phyloP scores from a whole-genome alignment of 2,329 filamentous ascomycete species.

The Immersiporthe knoxdaviesiana region DNA sequence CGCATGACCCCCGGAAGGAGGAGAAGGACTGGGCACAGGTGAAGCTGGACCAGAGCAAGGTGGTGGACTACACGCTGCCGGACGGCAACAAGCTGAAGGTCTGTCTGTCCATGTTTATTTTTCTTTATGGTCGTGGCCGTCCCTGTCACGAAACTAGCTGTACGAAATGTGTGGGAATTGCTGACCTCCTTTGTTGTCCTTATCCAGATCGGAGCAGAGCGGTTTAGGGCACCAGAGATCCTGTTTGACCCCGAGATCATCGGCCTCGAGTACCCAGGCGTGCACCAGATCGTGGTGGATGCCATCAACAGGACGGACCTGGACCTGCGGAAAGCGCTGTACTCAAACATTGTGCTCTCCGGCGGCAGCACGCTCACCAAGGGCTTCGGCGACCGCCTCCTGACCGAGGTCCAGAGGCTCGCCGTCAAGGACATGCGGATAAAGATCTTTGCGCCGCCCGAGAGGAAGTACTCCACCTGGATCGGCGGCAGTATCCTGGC shows the following conservation, averaged over 20 bases:
- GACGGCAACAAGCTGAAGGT: constrained; percentile 95
- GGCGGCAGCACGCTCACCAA: constrained; percentile 95
- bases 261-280: constrained; percentile 91
- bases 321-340: constrained; percentile 90
- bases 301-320: constrained; percentile 94
- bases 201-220: constrained; percentile 80
- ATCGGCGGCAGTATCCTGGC: constrained; percentile 97
- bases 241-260: constrained; percentile 98
- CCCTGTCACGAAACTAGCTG: neutral
- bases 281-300: constrained; percentile 97
- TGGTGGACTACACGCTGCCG: constrained; percentile 84
- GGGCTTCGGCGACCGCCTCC: constrained; percentile 89
- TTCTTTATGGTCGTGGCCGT: neutral
- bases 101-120: constrained; percentile 23
- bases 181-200: constrained; percentile 3
- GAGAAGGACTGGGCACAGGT: constrained; percentile 93
- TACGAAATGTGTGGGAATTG: neutral
- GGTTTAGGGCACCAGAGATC: constrained; percentile 95
- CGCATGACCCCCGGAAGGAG: constrained; percentile 86
- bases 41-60: constrained; percentile 77
- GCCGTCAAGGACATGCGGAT: constrained; percentile 99
- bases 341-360: constrained; percentile 95
- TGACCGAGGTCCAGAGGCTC: constrained; percentile 89
- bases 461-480: constrained; percentile 99
- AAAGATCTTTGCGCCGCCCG: constrained; percentile 97